Evolutionary conservation across 306 rosid species (phyloP), one percentile per base, ranked within the genome.

Genomic region (Macrotyloma uniflorum): DNA sequence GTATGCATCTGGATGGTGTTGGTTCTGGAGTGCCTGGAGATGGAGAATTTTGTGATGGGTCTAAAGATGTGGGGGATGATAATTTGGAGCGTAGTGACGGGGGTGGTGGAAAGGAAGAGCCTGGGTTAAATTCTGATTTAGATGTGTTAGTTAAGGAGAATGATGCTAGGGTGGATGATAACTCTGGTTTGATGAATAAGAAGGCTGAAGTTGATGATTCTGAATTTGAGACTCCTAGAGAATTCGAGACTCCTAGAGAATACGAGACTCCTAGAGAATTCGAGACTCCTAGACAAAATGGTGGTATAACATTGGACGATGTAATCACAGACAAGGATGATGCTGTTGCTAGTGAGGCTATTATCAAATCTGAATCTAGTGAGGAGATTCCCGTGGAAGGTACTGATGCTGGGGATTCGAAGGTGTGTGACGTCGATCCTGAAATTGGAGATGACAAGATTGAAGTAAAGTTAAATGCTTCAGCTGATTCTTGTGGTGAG

Each of bases 11-110:
- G 35, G 67, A 79, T 20, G 84, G 55, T 32, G 59, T 82, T 89
- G 90, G 82, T 75, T 87, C 85, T 66, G 88, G 78, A 50, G 87
- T 78, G 62, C 50, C 84, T 35, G 75, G 22, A 43, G 70, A 65
- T 55, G 90, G 82, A 43, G 82, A 67, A 32, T 49, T 45, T 67
- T 8, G 10, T n/a, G 20, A 57, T 45, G 90, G 82, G 26, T 76
- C 74, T 59, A 51, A 68, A 38, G 78, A 70, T 57, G 49, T 0
- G 20, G 62, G 13, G 61, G 85, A 71, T 8, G 82, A 79, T 61
- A 76, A 19, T 47, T 49, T 78, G 53, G 55, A 76, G 47, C 76
- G 45, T 19, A 43, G 64, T 71, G 67, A 59, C 70, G 73, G 78
- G 68, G 84, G 74, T 74, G 86, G 53, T 55, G 86, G 79, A 49